Conservation (phyloP, 225 moss, liverwort and hornwort species). For the Pseudoscleropodium purum region DNA sequence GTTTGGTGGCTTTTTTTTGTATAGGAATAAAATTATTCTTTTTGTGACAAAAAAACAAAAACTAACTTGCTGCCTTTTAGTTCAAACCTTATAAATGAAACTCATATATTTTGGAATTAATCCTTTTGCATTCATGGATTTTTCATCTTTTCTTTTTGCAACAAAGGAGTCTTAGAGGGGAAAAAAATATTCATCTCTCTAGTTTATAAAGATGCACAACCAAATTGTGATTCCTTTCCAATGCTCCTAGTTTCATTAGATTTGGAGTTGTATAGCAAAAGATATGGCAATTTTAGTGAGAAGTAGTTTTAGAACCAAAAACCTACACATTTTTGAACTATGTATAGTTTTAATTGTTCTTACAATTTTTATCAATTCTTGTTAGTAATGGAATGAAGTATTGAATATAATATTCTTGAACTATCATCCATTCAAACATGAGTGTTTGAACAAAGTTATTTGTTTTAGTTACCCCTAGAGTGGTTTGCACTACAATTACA, state of each 20-base stretch:
- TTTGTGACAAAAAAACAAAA: not conserved
- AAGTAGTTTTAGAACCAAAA: not conserved
- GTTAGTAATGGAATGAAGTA: not conserved
- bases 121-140: accelerated
- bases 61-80: accelerated
- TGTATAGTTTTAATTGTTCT: not conserved
- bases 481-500: too few relatives aligned
- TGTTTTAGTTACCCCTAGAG: not conserved
- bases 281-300: not conserved
- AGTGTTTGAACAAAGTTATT: not conserved
- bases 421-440: not conserved
- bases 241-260: not conserved
- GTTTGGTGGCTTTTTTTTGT: not conserved
- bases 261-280: not conserved
- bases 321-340: not conserved
- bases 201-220: not conserved
- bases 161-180: not conserved
- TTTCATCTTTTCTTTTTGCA: not conserved
- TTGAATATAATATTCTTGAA: not conserved
- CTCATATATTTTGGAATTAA: not conserved
- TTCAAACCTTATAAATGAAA: not conserved
- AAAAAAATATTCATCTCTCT: not conserved
- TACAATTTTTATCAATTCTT: not conserved
- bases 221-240: not conserved
- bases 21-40: not conserved